These are phyloP conservation scores for Hypericum perforatum DNA, from an alignment of 345 rosid genomes.

Conservation along the genomic window DNA sequence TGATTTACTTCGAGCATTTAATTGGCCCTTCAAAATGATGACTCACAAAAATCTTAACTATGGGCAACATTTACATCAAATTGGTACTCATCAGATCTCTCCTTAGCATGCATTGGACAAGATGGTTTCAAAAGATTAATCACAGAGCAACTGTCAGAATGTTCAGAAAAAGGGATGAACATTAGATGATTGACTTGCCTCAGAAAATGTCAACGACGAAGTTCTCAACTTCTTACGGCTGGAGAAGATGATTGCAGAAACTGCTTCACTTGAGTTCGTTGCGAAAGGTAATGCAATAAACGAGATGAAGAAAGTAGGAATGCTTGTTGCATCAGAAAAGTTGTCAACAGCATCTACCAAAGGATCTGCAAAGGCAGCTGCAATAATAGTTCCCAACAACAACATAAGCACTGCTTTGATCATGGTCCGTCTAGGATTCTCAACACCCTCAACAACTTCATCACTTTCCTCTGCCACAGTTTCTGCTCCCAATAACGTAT, in stretches of 20 bases:
- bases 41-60: no score
- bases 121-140: no score
- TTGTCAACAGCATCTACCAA: constrained; percentile 87
- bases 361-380: constrained; percentile 93
- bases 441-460: constrained; percentile 41
- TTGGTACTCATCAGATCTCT: no score
- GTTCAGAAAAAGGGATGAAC: neutral
- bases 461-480: constrained; percentile 32
- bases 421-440: constrained; percentile 41
- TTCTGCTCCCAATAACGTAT: constrained; percentile 38
- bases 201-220: constrained; percentile 81
- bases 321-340: constrained; percentile 81
- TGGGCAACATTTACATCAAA: no score
- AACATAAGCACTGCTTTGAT: constrained; percentile 58
- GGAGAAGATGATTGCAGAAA: constrained; percentile 85
- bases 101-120: no score
- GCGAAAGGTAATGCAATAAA: constrained; percentile 87
- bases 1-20: no score
- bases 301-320: constrained; percentile 93
- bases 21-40: no score
- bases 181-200: constrained; percentile 35
- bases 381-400: constrained; percentile 67
- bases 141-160: no score
- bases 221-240: constrained; percentile 69
- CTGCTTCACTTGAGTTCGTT: constrained; percentile 91